phyloP scores from a whole-genome alignment of 805 yeast species.

The Myxozyma lipomycoides region DNA sequence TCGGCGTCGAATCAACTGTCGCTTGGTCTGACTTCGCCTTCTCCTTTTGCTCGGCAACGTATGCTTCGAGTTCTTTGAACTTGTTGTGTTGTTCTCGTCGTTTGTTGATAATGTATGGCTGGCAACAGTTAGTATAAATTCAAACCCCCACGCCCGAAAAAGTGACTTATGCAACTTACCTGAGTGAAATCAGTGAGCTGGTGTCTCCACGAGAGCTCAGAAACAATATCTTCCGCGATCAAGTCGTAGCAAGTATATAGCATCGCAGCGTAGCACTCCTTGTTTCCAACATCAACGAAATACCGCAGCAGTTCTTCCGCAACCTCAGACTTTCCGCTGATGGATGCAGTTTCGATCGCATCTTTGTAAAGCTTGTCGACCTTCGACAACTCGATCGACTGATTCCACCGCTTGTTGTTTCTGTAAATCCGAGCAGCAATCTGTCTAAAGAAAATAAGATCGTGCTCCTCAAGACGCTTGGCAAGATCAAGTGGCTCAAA shows the following conservation, averaged over 20 bases:
- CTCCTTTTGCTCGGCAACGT: constrained; percentile 65
- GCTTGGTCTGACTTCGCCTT: constrained; percentile 46
- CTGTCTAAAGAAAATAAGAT: constrained; percentile 87
- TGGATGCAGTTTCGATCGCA: constrained; percentile 86
- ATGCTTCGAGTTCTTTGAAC: constrained; percentile 61
- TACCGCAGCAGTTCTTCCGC: constrained; percentile 85
- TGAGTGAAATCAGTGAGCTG: constrained; percentile 76
- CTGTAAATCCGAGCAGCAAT: constrained; percentile 92
- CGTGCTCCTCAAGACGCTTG: constrained; percentile 86
- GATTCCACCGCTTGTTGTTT: constrained; percentile 88
- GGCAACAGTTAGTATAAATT: not conserved
- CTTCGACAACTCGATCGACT: constrained; percentile 83
- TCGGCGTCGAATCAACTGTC: constrained; percentile 42
- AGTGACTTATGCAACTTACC: constrained; percentile 17
- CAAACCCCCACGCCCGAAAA: not conserved
- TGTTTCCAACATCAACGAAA: constrained; percentile 95
- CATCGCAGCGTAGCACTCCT: constrained; percentile 89
- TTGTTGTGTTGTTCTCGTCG: constrained; percentile 72
- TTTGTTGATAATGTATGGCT: constrained; percentile 81
- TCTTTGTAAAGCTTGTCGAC: constrained; percentile 92
- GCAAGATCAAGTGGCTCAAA: constrained; percentile 92
- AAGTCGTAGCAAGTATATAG: constrained; percentile 80
- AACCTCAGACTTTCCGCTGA: constrained; percentile 71
- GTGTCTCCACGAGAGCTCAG: constrained; percentile 89
- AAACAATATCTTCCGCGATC: constrained; percentile 74